Evolutionary conservation across 495 filamentous ascomycete genomes (phyloP).

Genomic region (Elasticomyces elasticus): DNA sequence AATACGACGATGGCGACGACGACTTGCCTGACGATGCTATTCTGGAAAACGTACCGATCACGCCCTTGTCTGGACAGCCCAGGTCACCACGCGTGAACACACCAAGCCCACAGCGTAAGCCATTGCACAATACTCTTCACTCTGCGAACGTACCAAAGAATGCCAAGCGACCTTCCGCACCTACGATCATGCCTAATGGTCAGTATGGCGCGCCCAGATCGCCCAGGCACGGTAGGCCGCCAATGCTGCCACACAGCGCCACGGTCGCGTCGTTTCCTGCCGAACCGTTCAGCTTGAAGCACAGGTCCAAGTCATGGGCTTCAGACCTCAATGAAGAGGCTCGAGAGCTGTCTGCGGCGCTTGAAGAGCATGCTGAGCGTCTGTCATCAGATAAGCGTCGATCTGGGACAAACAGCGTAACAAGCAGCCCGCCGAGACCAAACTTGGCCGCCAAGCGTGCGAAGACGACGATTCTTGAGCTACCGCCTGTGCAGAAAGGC

Average conservation of each 20-base stretch:
- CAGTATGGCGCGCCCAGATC: constrained; percentile 18
- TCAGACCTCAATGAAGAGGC: constrained; percentile 73
- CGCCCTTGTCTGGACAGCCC: constrained; percentile 44
- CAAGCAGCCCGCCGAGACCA: constrained; percentile 32
- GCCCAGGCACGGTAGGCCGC: constrained; percentile 13
- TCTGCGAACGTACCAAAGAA: constrained; percentile 22
- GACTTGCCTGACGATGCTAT: constrained; percentile 87
- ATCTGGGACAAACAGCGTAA: constrained; percentile 26
- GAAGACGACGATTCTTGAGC: constrained; percentile 50
- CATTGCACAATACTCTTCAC: constrained; percentile 13
- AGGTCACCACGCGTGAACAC: constrained; percentile 25
- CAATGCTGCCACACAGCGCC: constrained; percentile 14
- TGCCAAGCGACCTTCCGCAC: constrained; percentile 17
- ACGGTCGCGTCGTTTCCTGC: constrained; percentile 1
- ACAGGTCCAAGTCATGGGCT: constrained; percentile 78
- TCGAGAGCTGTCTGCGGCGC: constrained; percentile 74
- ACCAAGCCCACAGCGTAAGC: constrained; percentile 27
- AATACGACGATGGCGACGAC: constrained; percentile 82
- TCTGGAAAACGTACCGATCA: constrained; percentile 91
- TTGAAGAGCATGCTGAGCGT: constrained; percentile 74
- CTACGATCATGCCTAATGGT: constrained; percentile 17
- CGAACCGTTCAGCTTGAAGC: neutral
- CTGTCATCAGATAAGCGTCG: constrained; percentile 3
- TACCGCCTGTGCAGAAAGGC: constrained; percentile 74
- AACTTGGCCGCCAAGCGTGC: constrained; percentile 29